phyloP scores from a whole-genome alignment of 1,284 basidiomycete species.

The Agaricales sp. region DNA sequence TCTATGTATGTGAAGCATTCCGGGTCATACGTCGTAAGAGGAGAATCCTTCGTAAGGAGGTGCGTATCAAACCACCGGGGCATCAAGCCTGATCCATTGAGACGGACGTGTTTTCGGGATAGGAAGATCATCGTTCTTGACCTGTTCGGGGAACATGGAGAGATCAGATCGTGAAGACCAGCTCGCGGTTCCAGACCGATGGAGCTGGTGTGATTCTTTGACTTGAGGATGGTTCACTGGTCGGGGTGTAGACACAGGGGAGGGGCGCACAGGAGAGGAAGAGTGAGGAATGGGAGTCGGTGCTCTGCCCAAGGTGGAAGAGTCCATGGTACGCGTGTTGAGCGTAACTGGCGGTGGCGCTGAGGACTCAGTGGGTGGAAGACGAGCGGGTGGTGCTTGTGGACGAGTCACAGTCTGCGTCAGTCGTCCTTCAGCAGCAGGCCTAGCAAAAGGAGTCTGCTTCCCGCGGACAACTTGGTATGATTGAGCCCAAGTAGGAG shows the following conservation, averaged over 20 bases:
- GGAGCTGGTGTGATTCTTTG: slow-evolving; percentile 22
- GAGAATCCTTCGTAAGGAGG: too few relatives aligned
- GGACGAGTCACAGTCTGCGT: background rate
- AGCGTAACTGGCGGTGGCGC: slow-evolving; percentile 21
- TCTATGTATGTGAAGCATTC: background rate
- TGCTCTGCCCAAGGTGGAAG: slow-evolving; percentile 4
- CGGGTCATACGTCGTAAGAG: slow-evolving; percentile 2
- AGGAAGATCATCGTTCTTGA: slow-evolving; percentile 41
- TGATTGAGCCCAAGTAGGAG: background rate
- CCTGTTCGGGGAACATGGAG: slow-evolving; percentile 28
- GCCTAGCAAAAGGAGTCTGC: background rate
- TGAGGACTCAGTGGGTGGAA: background rate
- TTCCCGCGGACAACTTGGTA: background rate
- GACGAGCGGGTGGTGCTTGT: background rate
- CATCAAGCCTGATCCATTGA: slow-evolving; percentile 47
- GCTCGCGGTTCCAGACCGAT: slow-evolving; percentile 17
- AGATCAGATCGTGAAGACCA: slow-evolving; percentile 13
- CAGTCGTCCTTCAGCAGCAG: background rate
- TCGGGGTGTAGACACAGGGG: slow-evolving; percentile 16
- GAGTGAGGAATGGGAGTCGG: slow-evolving; percentile 1
- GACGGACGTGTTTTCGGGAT: slow-evolving; percentile 40
- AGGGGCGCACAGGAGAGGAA: slow-evolving; percentile 10
- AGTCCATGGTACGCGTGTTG: slow-evolving; percentile 6
- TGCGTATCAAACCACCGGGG: slow-evolving; percentile 12
- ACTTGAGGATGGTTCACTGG: slow-evolving; percentile 30